Conservation (phyloP, 495 filamentous ascomycete genomes). For the Oidiodendron maius region DNA sequence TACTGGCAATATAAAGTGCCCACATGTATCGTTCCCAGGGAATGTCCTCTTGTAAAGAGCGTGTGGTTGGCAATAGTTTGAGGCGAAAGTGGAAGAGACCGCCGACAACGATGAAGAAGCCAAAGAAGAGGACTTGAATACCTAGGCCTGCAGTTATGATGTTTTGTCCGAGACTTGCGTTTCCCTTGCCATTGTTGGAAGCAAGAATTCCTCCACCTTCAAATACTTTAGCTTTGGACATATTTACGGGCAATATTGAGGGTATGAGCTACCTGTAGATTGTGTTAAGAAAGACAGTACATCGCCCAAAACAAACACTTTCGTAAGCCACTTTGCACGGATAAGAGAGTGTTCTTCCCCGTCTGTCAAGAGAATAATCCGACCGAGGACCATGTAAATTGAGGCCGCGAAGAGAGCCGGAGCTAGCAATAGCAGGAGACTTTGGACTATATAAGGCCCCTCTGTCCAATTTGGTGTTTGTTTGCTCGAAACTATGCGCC, state of each 20-base stretch:
- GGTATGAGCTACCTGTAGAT: conserved; percentile 12
- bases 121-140: conserved; percentile 44
- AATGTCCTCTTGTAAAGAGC: background rate
- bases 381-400: no score
- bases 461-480: background rate
- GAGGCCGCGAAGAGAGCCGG: conserved; percentile 45
- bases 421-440: conserved; percentile 26
- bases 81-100: conserved; percentile 2
- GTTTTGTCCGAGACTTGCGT: conserved; percentile 8
- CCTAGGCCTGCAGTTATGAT: conserved; percentile 34
- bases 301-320: conserved; percentile 36
- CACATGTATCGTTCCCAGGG: background rate
- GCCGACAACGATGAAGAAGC: conserved; percentile 37
- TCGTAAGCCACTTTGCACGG: conserved; percentile 29
- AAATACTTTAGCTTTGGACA: background rate
- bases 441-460: conserved; percentile 5
- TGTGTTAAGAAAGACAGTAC: conserved; percentile 34
- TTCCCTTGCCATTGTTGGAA: background rate
- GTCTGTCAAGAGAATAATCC: conserved; percentile 34
- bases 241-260: background rate
- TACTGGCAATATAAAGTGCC: background rate
- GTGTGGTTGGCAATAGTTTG: background rate
- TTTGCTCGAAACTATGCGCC: background rate
- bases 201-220: background rate
- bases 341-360: conserved; percentile 34